phyloP scores from a whole-genome alignment of 139 green algal genomes.

The Volvox reticuliferus region DNA sequence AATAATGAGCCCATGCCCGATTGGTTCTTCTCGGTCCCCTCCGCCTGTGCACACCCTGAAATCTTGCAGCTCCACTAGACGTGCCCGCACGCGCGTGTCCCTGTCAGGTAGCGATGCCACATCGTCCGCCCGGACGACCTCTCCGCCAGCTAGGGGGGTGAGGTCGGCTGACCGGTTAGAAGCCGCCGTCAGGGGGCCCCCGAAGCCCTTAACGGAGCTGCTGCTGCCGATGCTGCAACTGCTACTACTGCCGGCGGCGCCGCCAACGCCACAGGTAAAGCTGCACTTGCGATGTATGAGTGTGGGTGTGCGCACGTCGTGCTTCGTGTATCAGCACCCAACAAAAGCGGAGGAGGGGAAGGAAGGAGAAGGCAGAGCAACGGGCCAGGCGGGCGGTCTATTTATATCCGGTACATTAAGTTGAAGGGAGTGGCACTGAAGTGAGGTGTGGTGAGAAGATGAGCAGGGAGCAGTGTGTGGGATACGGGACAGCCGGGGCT shows the following conservation, averaged over 20 bases:
- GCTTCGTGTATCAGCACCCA: background rate
- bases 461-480: too few species aligned
- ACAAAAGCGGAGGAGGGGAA: too few species aligned
- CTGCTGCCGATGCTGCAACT: background rate
- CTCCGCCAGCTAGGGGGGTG: background rate
- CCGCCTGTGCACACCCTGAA: background rate
- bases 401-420: too few species aligned
- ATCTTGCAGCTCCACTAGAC: constrained; percentile 4
- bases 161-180: background rate
- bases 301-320: background rate
- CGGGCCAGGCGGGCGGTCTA: too few species aligned
- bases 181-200: background rate
- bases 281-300: background rate
- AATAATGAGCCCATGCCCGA: too few species aligned
- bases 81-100: constrained; percentile 4
- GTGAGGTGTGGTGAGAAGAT: too few species aligned
- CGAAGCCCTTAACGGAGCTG: background rate
- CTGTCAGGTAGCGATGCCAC: background rate
- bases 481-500: too few species aligned
- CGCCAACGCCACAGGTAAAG: too few species aligned
- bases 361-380: too few species aligned
- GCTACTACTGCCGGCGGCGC: too few species aligned
- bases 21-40: background rate
- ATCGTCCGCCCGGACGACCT: constrained; percentile 32
- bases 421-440: too few species aligned